Conservation (phyloP, 1,284 basidiomycete genomes). For the Fomitiporia mediterranea region DNA sequence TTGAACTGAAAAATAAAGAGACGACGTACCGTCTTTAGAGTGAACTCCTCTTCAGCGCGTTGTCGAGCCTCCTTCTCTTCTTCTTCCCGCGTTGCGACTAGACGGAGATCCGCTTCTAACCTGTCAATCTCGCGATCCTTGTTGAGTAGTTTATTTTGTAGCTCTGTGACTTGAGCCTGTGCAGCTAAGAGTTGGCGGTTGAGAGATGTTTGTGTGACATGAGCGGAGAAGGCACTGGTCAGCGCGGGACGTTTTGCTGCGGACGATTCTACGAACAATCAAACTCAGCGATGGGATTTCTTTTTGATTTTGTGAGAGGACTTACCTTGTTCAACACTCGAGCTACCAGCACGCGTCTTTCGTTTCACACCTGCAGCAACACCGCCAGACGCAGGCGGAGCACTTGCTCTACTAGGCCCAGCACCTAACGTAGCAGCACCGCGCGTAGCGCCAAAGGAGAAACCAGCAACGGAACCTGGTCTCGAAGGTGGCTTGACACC, state of each 20-base stretch:
- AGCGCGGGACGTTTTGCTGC: conserved; percentile 18
- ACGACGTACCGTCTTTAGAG: conserved; percentile 7
- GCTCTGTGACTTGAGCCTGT: conserved; percentile 12
- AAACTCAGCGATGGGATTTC: not conserved
- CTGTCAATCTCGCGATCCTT: conserved; percentile 11
- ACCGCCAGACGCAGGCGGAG: not conserved
- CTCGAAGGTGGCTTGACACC: too few relatives aligned
- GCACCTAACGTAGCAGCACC: not conserved
- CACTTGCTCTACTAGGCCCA: not conserved
- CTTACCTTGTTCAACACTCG: conserved; percentile 9
- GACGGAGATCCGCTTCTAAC: conserved; percentile 16
- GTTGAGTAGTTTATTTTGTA: conserved; percentile 13
- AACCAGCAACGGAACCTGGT: not conserved
- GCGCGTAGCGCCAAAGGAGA: not conserved
- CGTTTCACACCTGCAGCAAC: conserved; percentile 9
- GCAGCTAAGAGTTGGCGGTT: conserved; percentile 14
- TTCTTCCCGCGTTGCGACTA: conserved; percentile 15
- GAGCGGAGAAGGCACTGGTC: conserved; percentile 12
- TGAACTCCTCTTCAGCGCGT: conserved; percentile 6
- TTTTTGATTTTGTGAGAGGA: not conserved
- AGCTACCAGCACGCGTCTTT: conserved; percentile 11
- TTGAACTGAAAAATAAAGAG: not conserved
- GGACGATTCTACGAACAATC: not conserved
- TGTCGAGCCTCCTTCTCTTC: conserved; percentile 14
- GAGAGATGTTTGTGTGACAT: conserved; percentile 12